A percentile compares a stretch with the other conserved stretches of the same genome.
Evolutionary conservation across 2,329 filamentous ascomycete species (phyloP).

Genomic region (Aspergillus sp.): DNA sequence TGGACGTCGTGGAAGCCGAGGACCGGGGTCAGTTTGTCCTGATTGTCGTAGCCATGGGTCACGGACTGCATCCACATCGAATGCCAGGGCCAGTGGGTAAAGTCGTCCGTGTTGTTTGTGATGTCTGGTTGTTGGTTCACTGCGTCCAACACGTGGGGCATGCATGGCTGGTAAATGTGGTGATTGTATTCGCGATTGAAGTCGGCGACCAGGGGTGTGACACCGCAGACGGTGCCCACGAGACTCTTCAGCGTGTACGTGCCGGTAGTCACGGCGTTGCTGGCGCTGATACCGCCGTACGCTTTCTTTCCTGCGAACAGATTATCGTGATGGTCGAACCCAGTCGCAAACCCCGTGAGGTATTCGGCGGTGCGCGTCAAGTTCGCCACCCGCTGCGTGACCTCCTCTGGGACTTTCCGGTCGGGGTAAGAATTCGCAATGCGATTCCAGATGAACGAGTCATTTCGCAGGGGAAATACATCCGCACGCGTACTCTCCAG

Average conservation of each 20-base stretch:
- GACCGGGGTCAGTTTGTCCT: conserved; percentile 24
- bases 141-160: conserved; percentile 37
- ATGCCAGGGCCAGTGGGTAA: conserved; percentile 33
- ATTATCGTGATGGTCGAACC: conserved; percentile 24
- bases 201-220: conserved; percentile 43
- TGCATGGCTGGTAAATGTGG: conserved; percentile 47
- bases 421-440: conserved; percentile 39
- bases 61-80: conserved; percentile 35
- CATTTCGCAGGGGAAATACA: conserved; percentile 45
- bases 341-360: conserved; percentile 26
- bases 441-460: conserved; percentile 32
- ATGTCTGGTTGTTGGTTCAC: conserved; percentile 24
- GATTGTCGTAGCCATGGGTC: conserved; percentile 30
- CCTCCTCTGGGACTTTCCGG: conserved; percentile 34
- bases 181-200: conserved; percentile 44
- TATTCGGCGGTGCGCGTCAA: conserved; percentile 29
- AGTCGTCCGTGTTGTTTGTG: conserved; percentile 23
- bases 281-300: conserved; percentile 45
- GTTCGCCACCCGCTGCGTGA: conserved; percentile 22
- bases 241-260: conserved; percentile 49
- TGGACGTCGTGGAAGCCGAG: conserved; percentile 29
- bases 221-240: conserved; percentile 43
- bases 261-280: conserved; percentile 40
- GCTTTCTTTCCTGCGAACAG: conserved; percentile 17
- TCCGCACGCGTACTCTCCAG: conserved; percentile 49